Conservation (phyloP, 768 basidiomycete genomes). For the Pleurotus citrinopileatus region DNA sequence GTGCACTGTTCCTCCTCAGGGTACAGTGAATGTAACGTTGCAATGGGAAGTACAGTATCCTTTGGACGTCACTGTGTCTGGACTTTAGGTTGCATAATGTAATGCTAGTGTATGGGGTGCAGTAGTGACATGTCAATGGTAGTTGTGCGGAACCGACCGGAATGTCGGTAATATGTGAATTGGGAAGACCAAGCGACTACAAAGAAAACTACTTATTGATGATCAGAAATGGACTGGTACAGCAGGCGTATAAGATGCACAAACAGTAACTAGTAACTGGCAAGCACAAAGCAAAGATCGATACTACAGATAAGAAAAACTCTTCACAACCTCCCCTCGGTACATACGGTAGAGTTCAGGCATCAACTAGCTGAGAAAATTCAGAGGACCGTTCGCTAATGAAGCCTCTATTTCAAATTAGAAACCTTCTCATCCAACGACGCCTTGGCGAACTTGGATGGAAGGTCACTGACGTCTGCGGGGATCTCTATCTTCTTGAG, state of each 20-base stretch:
- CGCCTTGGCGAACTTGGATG: constrained; percentile 26
- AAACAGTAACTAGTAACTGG: neutral
- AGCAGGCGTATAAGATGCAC: neutral
- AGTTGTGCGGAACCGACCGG: too few species aligned
- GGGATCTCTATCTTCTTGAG: constrained; percentile 18
- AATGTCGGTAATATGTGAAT: too few species aligned
- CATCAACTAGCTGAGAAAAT: too few species aligned
- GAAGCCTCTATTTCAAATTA: too few species aligned
- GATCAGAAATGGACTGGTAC: too few species aligned
- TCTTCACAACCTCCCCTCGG: too few species aligned
- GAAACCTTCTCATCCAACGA: constrained; percentile 23
- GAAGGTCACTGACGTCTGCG: constrained; percentile 21
- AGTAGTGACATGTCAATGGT: too few species aligned
- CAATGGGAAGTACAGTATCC: constrained; percentile 12
- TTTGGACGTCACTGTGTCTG: constrained; percentile 8
- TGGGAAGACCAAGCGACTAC: too few species aligned
- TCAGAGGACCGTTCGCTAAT: too few species aligned
- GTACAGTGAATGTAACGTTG: constrained; percentile 23
- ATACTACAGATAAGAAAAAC: neutral
- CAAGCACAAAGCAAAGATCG: neutral
- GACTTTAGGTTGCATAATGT: neutral
- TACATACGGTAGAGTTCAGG: too few species aligned
- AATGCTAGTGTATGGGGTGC: too few species aligned
- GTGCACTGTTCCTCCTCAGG: constrained; percentile 26
- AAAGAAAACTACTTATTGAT: too few species aligned